Conservation (phyloP, 345 rosid species). For the Noccaea bulbosa region DNA sequence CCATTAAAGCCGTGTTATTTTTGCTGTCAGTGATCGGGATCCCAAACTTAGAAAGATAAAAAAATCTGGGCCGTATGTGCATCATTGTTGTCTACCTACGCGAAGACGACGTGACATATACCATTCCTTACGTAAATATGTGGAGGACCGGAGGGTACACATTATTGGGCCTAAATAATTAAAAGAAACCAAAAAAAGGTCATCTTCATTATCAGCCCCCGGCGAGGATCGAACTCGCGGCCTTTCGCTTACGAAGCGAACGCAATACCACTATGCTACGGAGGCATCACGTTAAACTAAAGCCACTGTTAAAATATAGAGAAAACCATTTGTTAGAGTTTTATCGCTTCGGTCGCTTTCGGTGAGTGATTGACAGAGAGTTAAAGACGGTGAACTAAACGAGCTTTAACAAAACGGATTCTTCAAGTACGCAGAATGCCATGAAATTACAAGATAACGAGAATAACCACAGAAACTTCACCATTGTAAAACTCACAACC, state of each 20-base stretch:
- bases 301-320: not conserved
- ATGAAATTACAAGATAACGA: slow-evolving; percentile 2
- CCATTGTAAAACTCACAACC: slow-evolving; percentile 4
- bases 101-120: not conserved
- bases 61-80: not conserved
- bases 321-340: too few relatives aligned
- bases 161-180: not conserved
- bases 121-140: not conserved
- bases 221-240: slow-evolving; percentile 99
- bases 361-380: too few relatives aligned
- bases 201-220: slow-evolving; percentile 48
- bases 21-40: not conserved
- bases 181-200: too few relatives aligned
- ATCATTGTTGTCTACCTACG: not conserved
- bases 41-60: not conserved
- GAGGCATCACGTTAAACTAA: slow-evolving; percentile 27
- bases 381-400: not conserved
- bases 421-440: slow-evolving; percentile 17
- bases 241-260: slow-evolving; percentile 99
- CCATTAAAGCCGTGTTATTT: not conserved
- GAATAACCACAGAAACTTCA: slow-evolving; percentile 18
- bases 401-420: not conserved
- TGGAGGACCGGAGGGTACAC: not conserved
- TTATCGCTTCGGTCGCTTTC: too few relatives aligned
- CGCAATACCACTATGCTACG: slow-evolving; percentile 99